Evolutionary conservation across 176 grass and related monocot genomes (phyloP).

Genomic region (Bromus sterilis): DNA sequence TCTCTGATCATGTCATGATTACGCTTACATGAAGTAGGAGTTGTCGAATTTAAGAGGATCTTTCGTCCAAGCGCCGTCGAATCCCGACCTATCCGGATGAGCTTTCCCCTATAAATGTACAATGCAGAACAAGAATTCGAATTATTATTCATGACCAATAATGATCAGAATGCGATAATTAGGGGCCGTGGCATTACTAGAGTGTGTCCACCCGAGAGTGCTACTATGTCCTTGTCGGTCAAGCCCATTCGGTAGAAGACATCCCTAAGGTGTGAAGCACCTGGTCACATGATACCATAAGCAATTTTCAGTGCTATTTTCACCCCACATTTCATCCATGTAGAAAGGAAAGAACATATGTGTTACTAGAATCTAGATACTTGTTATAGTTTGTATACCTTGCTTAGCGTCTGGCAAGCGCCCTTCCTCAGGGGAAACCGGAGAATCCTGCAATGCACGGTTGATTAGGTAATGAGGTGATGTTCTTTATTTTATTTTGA

Average conservation of each 20-base stretch:
- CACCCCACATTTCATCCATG: neutral
- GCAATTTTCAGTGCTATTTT: neutral
- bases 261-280: slow-evolving; percentile 49
- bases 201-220: slow-evolving; percentile 70
- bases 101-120: slow-evolving; percentile 36
- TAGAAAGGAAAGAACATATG: neutral
- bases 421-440: slow-evolving; percentile 36
- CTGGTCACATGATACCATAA: neutral
- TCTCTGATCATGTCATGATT: neutral
- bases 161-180: too few species aligned
- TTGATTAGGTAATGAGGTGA: neutral
- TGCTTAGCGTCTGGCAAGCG: slow-evolving; percentile 56
- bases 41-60: slow-evolving; percentile 67
- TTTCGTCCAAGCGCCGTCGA: slow-evolving; percentile 57
- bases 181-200: slow-evolving; percentile 42
- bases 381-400: slow-evolving; percentile 17
- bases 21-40: slow-evolving; percentile 43
- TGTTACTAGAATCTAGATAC: neutral
- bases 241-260: slow-evolving; percentile 70
- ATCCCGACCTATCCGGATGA: slow-evolving; percentile 46
- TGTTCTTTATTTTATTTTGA: neutral
- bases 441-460: slow-evolving; percentile 38
- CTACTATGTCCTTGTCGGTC: slow-evolving; percentile 73
- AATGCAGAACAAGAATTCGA: neutral
- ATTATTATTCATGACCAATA: neutral